Conservation (phyloP, 106 monocot species). For the Acorus gramineus region DNA sequence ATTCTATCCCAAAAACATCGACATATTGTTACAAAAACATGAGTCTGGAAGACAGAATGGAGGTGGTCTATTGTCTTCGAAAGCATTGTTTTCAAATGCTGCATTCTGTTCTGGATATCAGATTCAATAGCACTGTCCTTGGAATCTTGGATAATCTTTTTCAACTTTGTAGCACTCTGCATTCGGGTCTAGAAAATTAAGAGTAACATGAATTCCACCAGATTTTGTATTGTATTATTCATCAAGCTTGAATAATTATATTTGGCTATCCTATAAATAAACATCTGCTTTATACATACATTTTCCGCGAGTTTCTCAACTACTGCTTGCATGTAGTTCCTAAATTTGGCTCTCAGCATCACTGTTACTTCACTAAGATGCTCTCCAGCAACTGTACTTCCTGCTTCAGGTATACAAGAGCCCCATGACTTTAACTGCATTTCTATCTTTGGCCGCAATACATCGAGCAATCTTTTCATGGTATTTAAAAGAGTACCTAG, state of each 20-base stretch:
- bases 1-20: slow-evolving; percentile 92
- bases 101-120: slow-evolving; percentile 79
- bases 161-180: slow-evolving; percentile 72
- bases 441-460: slow-evolving; percentile 72
- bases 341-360: slow-evolving; percentile 80
- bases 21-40: slow-evolving; percentile 78
- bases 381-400: slow-evolving; percentile 56
- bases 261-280: no score
- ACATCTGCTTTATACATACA: slow-evolving; percentile 32
- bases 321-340: slow-evolving; percentile 89
- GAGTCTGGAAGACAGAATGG: slow-evolving; percentile 52
- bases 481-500: slow-evolving; percentile 86
- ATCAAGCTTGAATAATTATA: no score
- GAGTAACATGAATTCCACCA: no score
- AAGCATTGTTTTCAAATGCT: slow-evolving; percentile 78
- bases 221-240: no score
- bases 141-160: slow-evolving; percentile 90
- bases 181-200: slow-evolving; percentile 44
- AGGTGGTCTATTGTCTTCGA: slow-evolving; percentile 61
- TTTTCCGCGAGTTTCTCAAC: slow-evolving; percentile 90
- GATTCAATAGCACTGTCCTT: slow-evolving; percentile 69
- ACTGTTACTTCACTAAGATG: slow-evolving; percentile 85
- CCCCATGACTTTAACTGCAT: slow-evolving; percentile 85
- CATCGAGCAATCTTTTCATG: slow-evolving; percentile 92
- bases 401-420: slow-evolving; percentile 76